These are phyloP conservation scores for Phaeomoniella chlamydospora DNA, from an alignment of 2,329 filamentous ascomycete genomes.

Conservation along the genomic window DNA sequence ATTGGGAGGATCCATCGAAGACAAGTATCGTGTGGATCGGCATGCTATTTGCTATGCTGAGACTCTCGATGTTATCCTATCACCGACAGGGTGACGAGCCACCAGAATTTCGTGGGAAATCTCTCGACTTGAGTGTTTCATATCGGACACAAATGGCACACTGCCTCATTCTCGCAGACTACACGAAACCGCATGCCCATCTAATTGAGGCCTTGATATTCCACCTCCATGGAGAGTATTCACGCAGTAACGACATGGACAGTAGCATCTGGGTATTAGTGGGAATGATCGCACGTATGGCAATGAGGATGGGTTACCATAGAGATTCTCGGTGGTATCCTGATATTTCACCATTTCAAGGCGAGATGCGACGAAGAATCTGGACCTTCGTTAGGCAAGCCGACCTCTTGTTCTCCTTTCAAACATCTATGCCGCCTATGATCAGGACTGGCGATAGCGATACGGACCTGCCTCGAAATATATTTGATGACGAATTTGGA, in stretches of 20 bases:
- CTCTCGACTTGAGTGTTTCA: slow-evolving; percentile 28
- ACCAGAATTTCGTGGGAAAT: slow-evolving; percentile 45
- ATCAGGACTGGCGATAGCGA: slow-evolving; percentile 49
- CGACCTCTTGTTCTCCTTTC: slow-evolving; percentile 51
- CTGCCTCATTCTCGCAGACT: slow-evolving; percentile 47
- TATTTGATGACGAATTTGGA: slow-evolving; percentile 52
- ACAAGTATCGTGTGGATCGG: slow-evolving; percentile 47
- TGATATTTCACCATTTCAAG: slow-evolving; percentile 44
- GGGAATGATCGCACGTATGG: slow-evolving; percentile 44
- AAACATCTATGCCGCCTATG: slow-evolving; percentile 54
- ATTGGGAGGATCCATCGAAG: slow-evolving; percentile 45
- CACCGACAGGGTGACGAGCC: slow-evolving; percentile 47
- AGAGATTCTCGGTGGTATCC: slow-evolving; percentile 46
- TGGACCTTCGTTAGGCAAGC: slow-evolving; percentile 40
- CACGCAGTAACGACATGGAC: slow-evolving; percentile 43
- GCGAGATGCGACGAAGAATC: slow-evolving; percentile 39
- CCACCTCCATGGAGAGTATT: slow-evolving; percentile 47
- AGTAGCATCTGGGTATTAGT: slow-evolving; percentile 45
- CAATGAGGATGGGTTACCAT: slow-evolving; percentile 54
- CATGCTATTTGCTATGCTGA: slow-evolving; percentile 50
- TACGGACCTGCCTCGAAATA: slow-evolving; percentile 44
- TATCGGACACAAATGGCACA: slow-evolving; percentile 45
- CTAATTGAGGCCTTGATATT: slow-evolving; percentile 48
- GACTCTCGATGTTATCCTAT: slow-evolving; percentile 49
- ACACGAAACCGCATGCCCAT: slow-evolving; percentile 44